phyloP scores from a whole-genome alignment of 2,329 filamentous ascomycete genomes.

The Aspergillus fumigatiaffinis region DNA sequence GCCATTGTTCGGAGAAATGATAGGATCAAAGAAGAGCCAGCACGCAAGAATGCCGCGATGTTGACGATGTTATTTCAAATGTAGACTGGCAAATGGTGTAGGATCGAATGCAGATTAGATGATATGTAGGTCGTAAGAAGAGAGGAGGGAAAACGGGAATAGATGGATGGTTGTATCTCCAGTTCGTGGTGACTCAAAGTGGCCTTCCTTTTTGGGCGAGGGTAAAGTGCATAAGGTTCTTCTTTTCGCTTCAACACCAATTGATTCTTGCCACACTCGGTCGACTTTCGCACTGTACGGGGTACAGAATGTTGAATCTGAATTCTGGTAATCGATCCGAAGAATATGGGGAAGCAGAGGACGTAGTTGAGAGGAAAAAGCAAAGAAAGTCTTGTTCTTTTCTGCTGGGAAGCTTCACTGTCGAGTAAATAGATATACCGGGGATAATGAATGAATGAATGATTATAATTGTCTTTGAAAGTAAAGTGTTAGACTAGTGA shows the following conservation, averaged over 20 bases:
- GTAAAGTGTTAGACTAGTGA: neutral
- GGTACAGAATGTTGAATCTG: neutral
- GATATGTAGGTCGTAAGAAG: neutral
- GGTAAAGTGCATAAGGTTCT: neutral
- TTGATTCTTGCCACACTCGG: too few relatives aligned
- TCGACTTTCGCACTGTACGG: too few relatives aligned
- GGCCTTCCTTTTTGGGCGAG: neutral
- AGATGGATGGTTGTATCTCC: neutral
- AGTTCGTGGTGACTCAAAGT: neutral
- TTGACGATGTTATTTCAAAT: neutral
- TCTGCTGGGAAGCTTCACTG: neutral
- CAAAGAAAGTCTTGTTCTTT: neutral
- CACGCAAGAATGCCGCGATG: slow-evolving; percentile 6
- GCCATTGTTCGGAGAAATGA: slow-evolving; percentile 18
- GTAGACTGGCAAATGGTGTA: neutral
- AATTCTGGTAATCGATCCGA: neutral
- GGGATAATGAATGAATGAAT: neutral
- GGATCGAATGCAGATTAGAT: neutral
- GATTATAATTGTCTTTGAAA: neutral
- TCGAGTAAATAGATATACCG: neutral
- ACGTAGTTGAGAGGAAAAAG: neutral
- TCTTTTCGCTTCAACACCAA: neutral
- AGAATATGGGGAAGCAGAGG: neutral
- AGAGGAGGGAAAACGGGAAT: neutral
- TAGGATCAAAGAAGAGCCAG: slow-evolving; percentile 9